These are phyloP conservation scores for Aureobasidium zeae DNA, from an alignment of 2,329 filamentous ascomycete species.

Conservation along the genomic window DNA sequence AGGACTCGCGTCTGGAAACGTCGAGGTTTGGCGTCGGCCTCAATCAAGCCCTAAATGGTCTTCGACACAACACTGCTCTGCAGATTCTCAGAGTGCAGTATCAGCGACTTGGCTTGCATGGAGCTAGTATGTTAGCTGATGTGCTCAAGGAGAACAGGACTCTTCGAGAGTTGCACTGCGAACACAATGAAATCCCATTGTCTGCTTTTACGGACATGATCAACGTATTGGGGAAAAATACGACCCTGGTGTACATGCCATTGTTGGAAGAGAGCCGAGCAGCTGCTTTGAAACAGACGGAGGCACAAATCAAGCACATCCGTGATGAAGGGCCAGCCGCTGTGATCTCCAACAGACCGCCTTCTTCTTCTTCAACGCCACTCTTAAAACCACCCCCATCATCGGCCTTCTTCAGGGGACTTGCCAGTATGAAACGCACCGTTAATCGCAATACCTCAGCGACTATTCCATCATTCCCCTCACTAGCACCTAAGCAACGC, in stretches of 20 bases:
- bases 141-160: slow-evolving; percentile 56
- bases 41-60: slow-evolving; percentile 54
- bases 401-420: slow-evolving; percentile 23
- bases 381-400: no score
- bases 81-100: slow-evolving; percentile 55
- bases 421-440: slow-evolving; percentile 26
- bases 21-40: slow-evolving; percentile 60
- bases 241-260: slow-evolving; percentile 52
- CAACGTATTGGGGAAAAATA: slow-evolving; percentile 58
- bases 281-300: slow-evolving; percentile 51
- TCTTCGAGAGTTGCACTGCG: slow-evolving; percentile 58
- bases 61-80: slow-evolving; percentile 55
- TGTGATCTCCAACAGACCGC: slow-evolving; percentile 17
- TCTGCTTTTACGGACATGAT: slow-evolving; percentile 61
- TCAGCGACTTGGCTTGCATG: slow-evolving; percentile 60
- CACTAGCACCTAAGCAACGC: slow-evolving; percentile 5
- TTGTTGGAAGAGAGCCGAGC: slow-evolving; percentile 53
- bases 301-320: slow-evolving; percentile 46
- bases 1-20: slow-evolving; percentile 61
- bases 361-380: neutral
- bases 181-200: slow-evolving; percentile 63
- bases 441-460: slow-evolving; percentile 24
- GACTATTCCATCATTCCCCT: slow-evolving; percentile 26
- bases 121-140: slow-evolving; percentile 59
- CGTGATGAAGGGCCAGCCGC: slow-evolving; percentile 30